Conservation (phyloP, 2,329 filamentous ascomycete species). For the Plenodomus lindquistii region DNA sequence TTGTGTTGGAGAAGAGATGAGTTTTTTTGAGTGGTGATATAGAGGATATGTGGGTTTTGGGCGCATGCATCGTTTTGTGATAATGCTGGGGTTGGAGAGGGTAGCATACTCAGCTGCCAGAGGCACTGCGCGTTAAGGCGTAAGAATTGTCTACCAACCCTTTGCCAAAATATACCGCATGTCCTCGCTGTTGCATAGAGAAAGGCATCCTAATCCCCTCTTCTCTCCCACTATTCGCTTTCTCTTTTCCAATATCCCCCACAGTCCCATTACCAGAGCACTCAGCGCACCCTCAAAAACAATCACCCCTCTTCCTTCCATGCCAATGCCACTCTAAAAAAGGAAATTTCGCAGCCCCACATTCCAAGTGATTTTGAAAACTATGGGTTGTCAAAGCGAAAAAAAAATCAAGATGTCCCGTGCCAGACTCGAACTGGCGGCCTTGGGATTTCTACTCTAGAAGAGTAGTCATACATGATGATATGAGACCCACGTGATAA, state of each 20-base stretch:
- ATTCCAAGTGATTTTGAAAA: not conserved
- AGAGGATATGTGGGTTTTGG: too few species aligned
- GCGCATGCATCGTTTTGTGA: too few species aligned
- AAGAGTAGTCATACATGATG: constrained; percentile 32
- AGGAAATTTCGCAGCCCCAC: not conserved
- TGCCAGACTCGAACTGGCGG: constrained; percentile 44
- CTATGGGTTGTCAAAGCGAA: constrained; percentile 2
- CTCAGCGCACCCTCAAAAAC: not conserved
- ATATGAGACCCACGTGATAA: constrained; percentile 46
- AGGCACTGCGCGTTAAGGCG: too few species aligned
- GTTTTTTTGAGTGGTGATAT: too few species aligned
- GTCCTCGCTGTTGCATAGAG: too few species aligned
- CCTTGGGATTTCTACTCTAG: constrained; percentile 36
- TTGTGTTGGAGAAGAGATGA: too few species aligned
- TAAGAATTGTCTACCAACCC: too few species aligned
- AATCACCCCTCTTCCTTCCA: not conserved
- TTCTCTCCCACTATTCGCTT: too few species aligned
- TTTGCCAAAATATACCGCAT: too few species aligned
- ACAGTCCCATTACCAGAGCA: not conserved
- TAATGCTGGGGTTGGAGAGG: too few species aligned
- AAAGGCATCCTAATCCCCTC: too few species aligned
- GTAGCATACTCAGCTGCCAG: too few species aligned
- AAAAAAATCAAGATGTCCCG: constrained; percentile 24
- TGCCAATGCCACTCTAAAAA: not conserved
- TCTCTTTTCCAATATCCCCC: not conserved